Conservation (phyloP, 805 yeast species). For the Priceomyces castillae region DNA sequence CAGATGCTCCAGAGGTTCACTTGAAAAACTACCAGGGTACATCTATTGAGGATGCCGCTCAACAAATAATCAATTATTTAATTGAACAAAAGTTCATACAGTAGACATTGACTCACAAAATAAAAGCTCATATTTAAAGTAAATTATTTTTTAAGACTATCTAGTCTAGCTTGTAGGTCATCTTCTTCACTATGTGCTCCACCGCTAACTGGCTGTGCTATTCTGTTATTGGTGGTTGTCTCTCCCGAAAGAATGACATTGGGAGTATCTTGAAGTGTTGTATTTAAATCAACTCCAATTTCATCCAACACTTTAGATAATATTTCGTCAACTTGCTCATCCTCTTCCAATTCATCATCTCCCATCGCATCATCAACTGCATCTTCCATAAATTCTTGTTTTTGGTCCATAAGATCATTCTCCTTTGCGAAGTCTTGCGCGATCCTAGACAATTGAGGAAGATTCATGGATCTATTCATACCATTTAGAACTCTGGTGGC, state of each 20-base stretch:
- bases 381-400: constrained; percentile 98
- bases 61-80: constrained; percentile 66
- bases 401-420: constrained; percentile 95
- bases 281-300: constrained; percentile 81
- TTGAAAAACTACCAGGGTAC: constrained; percentile 63
- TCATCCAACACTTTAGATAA: constrained; percentile 92
- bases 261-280: constrained; percentile 48
- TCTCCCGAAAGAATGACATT: constrained; percentile 31
- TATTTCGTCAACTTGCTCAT: constrained; percentile 87
- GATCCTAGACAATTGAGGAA: constrained; percentile 83
- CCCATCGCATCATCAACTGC: constrained; percentile 97
- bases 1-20: constrained; percentile 79
- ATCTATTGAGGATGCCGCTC: constrained; percentile 79
- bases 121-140: constrained; percentile 1
- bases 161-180: constrained; percentile 84
- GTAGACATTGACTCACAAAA: constrained; percentile 1
- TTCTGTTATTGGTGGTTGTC: constrained; percentile 36
- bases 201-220: constrained; percentile 57
- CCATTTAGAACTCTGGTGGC: constrained; percentile 83
- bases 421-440: constrained; percentile 95
- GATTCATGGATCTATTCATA: constrained; percentile 86
- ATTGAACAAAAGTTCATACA: constrained; percentile 45
- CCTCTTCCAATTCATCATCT: constrained; percentile 66
- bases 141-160: constrained; percentile 64
- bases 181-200: constrained; percentile 53